These are phyloP conservation scores for Cystoderma amianthinum DNA, from an alignment of 768 basidiomycete species.

Conservation along the genomic window DNA sequence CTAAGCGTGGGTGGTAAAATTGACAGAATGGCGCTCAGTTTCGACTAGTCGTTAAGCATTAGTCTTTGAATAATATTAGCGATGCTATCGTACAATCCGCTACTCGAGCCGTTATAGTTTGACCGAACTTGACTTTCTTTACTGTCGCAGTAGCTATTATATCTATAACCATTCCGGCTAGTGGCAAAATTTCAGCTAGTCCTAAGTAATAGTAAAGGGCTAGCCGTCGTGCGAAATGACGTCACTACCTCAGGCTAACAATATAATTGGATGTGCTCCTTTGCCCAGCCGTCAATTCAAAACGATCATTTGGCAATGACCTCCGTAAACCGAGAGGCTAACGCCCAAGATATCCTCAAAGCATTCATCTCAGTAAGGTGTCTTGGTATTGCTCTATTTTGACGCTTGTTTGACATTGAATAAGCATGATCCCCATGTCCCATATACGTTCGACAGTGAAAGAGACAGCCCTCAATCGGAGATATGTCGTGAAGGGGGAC, in stretches of 20 bases:
- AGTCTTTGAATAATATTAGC: neutral
- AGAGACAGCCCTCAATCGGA: constrained; percentile 50
- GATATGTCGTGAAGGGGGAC: constrained; percentile 43
- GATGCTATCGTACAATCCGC: no score
- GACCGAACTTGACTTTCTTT: no score
- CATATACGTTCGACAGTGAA: constrained; percentile 60
- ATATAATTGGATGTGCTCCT: no score
- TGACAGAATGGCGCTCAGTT: neutral
- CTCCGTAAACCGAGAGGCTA: neutral
- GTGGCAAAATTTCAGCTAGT: no score
- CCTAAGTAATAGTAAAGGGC: no score
- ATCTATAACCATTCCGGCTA: no score
- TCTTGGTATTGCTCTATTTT: neutral
- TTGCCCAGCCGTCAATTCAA: no score
- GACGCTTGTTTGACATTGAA: neutral
- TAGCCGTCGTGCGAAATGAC: no score
- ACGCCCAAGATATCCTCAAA: constrained; percentile 23
- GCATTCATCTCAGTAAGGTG: constrained; percentile 35
- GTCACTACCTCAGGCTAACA: no score
- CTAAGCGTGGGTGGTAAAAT: constrained; percentile 59
- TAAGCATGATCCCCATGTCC: constrained; percentile 40
- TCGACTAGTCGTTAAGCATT: neutral
- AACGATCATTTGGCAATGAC: no score
- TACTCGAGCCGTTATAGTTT: no score
- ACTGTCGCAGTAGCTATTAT: no score